A percentile compares a stretch with the other conserved stretches of the same genome.
These are phyloP conservation scores for Macadamia integrifolia DNA, from an alignment of 164 flowering plant species.

Conservation along the genomic window DNA sequence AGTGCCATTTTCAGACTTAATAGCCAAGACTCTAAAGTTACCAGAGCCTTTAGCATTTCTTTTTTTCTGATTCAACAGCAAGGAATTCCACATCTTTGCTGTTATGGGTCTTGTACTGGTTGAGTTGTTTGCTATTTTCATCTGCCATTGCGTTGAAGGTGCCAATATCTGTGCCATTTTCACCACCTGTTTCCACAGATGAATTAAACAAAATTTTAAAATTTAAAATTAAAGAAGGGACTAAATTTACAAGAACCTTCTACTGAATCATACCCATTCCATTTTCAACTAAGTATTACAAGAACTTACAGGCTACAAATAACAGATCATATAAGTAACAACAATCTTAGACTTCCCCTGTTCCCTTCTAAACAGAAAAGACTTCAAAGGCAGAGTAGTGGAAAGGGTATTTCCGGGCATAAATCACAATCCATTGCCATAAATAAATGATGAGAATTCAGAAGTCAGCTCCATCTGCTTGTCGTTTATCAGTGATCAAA, in stretches of 20 bases:
- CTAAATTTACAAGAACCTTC: background rate
- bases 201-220: conserved; percentile 2
- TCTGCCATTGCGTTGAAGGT: conserved; percentile 72
- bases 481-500: no score
- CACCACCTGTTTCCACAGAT: conserved; percentile 4
- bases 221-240: background rate
- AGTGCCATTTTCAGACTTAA: conserved; percentile 49
- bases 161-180: conserved; percentile 91
- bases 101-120: conserved; percentile 37
- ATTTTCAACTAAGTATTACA: no score
- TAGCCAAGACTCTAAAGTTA: conserved; percentile 52
- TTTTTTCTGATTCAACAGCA: conserved; percentile 49
- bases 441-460: no score
- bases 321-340: no score
- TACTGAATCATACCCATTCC: background rate
- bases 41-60: conserved; percentile 32
- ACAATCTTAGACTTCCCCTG: no score
- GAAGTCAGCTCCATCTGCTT: no score
- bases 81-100: conserved; percentile 58
- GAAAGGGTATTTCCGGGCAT: no score
- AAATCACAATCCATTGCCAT: no score
- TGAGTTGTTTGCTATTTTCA: conserved; percentile 43
- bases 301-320: no score
- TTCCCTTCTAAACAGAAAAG: no score
- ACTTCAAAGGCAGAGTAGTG: no score